Evolutionary conservation across 2,329 filamentous ascomycete genomes (phyloP).

Genomic region (Colletotrichum simmondsii): DNA sequence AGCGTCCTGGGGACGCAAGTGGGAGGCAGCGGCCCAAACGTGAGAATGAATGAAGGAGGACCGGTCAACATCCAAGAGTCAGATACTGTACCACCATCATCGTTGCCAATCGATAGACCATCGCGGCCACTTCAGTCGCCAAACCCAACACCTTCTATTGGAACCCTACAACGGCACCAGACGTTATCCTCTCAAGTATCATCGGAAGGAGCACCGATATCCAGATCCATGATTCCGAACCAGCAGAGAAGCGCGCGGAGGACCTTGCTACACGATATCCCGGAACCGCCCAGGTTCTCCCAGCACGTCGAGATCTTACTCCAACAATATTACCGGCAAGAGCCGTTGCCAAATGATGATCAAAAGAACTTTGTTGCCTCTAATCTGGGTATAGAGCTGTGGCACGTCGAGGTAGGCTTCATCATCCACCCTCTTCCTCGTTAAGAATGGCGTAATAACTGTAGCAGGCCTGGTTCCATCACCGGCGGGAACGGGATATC

Average conservation of each 20-base stretch:
- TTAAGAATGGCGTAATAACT: conserved; percentile 3
- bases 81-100: conserved; percentile 26
- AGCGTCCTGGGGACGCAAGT: not conserved
- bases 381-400: conserved; percentile 61
- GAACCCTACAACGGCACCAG: conserved; percentile 1
- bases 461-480: conserved; percentile 62
- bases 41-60: not conserved
- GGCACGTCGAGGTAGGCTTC: conserved; percentile 58
- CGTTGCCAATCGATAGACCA: conserved; percentile 36
- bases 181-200: not conserved
- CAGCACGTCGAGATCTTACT: conserved; percentile 61
- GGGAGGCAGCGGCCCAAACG: not conserved
- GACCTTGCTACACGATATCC: conserved; percentile 51
- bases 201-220: conserved; percentile 41
- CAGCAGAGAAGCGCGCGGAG: conserved; percentile 54
- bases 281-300: conserved; percentile 58
- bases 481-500: conserved; percentile 60
- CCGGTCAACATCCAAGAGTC: not conserved
- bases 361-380: conserved; percentile 65
- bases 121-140: conserved; percentile 37
- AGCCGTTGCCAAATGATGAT: conserved; percentile 59
- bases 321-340: conserved; percentile 62
- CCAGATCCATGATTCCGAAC: conserved; percentile 56
- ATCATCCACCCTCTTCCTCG: too few relatives aligned
- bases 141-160: conserved; percentile 33